phyloP scores from a whole-genome alignment of 495 filamentous ascomycete species.

The Peziza echinospora region DNA sequence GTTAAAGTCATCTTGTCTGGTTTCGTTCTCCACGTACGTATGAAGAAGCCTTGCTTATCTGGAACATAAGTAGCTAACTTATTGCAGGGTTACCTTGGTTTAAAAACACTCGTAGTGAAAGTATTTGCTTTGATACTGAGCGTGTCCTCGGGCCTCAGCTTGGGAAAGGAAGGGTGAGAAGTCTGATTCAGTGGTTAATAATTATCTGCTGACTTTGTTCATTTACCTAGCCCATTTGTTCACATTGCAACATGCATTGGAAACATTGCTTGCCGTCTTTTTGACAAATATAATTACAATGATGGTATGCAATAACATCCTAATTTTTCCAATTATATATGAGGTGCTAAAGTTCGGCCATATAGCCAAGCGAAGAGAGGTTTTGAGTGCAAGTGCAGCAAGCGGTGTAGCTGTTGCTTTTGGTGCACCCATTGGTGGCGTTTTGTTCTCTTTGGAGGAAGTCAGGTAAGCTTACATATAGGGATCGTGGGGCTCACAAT shows the following conservation, averaged over 20 bases:
- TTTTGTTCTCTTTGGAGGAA: slow-evolving; percentile 86
- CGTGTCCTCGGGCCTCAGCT: slow-evolving; percentile 74
- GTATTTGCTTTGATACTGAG: slow-evolving; percentile 64
- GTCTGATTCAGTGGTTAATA: not conserved
- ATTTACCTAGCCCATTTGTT: slow-evolving; percentile 53
- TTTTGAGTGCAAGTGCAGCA: slow-evolving; percentile 77
- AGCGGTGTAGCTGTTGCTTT: slow-evolving; percentile 90
- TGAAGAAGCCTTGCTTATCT: slow-evolving; percentile 1
- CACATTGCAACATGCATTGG: slow-evolving; percentile 93
- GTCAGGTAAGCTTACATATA: slow-evolving; percentile 38
- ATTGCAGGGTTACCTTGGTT: slow-evolving; percentile 48
- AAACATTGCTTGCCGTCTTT: slow-evolving; percentile 83
- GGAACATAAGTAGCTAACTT: slow-evolving; percentile 2
- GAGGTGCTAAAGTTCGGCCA: slow-evolving; percentile 9
- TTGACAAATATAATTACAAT: slow-evolving; percentile 81
- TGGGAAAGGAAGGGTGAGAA: slow-evolving; percentile 61
- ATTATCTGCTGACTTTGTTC: slow-evolving; percentile 5
- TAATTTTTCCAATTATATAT: not conserved
- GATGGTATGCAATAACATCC: slow-evolving; percentile 44
- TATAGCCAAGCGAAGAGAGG: slow-evolving; percentile 50
- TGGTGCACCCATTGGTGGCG: slow-evolving; percentile 78
- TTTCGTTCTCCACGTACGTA: slow-evolving; percentile 63
- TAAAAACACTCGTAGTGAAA: slow-evolving; percentile 76
- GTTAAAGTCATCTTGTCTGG: slow-evolving; percentile 94
- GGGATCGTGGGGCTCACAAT: not conserved